Base-by-base conservation (phyloP, 2,329 filamentous ascomycete genomes). In the Pseudogymnoascus sp. region DNA sequence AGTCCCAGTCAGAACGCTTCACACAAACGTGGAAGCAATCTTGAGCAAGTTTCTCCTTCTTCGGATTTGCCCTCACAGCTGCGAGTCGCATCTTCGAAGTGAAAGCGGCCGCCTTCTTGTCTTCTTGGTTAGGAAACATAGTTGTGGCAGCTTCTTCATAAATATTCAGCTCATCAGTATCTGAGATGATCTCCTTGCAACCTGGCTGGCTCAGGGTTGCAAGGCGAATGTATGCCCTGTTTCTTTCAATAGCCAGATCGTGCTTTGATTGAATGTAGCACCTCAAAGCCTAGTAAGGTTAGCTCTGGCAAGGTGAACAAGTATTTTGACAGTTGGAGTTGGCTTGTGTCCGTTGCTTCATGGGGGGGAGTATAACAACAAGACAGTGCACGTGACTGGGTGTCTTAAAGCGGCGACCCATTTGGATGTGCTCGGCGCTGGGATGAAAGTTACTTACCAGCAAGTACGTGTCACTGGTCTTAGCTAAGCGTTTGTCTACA, bases 401-500 rank as follows among this genome's bases (percentile, higher is more conserved):
- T 16, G 49, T 55, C 58, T 60, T 60, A 60, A 60, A 60, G 58
- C 16, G 55, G 42, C 41, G 38, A 41, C 33, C 25, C 60, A 14
- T 49, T 49, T 9, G 23, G 64, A 28, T 35, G n/a, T 19, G 9
- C 7, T 8, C 12, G 25, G 6, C 33, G 33, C 49, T 16, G 60
- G 41, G 39, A 42, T 49, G 36, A 38, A 16, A 60, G 36, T 35
- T 33, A 67, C 70, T 39, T 66, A 74, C 72, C 67, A 73, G 66
- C 22, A 71, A 64, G 62, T 73, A 73, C 28, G 35, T 38, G 23
- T 70, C 67, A 4, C 67, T 67, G 11, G 59, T 64, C 64, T 74
- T 74, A 23, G 67, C 63, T 30, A 74, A 59, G 49, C 69, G 68
- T 64, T 73, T 74, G 8, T 73, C 71, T 3, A 74, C 69, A 3